Evolutionary conservation across 345 rosid species (phyloP), one percentile per base, ranked within the genome.

Genomic region (Eucalyptus regnans): DNA sequence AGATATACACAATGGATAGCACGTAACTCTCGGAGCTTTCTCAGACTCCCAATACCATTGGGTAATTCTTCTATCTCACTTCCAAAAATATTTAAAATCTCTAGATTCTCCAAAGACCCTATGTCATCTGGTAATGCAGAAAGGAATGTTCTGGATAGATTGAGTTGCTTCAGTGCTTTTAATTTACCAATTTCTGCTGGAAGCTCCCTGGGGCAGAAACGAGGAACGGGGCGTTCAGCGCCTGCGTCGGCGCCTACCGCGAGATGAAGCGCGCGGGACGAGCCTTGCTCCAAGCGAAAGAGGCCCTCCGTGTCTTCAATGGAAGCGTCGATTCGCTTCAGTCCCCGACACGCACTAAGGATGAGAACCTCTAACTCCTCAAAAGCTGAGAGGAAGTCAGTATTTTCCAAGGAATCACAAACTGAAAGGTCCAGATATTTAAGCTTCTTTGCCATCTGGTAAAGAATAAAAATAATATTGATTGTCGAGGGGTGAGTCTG

Each of bases 311-410:
- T 23, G 29, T 56, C 62, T 23, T 0, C 29, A 22, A 56, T 56
- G 0, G 62, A 56, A 56, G n/a, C n/a, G n/a, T 56, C 1, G 6
- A 56, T 56, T 23, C 2, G 29, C 29, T 22, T 9, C 10, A n/a
- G 20, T 4, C 3, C 0, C 1, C 0, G 0, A 14, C 76, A 64
- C 0, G 0, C 0, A 0, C 0, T 1, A 20, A 64, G 76, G 37
- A n/a, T 64, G 7, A 64, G 18, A n/a, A 64, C 37, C 37, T 64
- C 76, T n/a, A 64, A n/a, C 4, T 64, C 7, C 20, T 64, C 0
- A 14, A 64, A 64, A 64, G 37, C 37, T 3, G 20, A 64, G 76
- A 64, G 76, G 76, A 64, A 14, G 76, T 3, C 9, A 0, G 76
- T n/a, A 64, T 4, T 4, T n/a, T 64, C 18, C 2, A 62, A 62